phyloP scores from a whole-genome alignment of 1,284 basidiomycete species.

The Naganishia liquefaciens region DNA sequence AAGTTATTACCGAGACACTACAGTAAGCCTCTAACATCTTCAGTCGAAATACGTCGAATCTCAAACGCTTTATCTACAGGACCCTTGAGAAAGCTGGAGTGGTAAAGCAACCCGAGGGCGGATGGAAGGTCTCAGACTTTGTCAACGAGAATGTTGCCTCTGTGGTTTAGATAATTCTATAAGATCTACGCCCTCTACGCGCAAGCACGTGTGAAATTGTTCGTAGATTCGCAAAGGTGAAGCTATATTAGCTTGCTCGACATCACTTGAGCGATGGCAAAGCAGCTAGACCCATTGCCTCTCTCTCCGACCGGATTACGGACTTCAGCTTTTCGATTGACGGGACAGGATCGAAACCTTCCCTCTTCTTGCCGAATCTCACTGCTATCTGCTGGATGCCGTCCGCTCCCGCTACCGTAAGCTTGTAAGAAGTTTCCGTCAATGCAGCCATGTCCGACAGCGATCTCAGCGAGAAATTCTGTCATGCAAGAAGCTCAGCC shows the following conservation, averaged over 20 bases:
- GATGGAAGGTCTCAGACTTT: constrained; percentile 65
- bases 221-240: background rate
- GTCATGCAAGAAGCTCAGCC: background rate
- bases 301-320: constrained; percentile 17
- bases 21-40: constrained; percentile 57
- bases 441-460: constrained; percentile 17
- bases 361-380: constrained; percentile 29
- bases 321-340: constrained; percentile 29
- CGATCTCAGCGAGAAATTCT: constrained; percentile 33
- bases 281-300: constrained; percentile 14
- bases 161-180: constrained; percentile 48
- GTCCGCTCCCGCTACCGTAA: constrained; percentile 23
- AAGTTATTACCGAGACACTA: constrained; percentile 70
- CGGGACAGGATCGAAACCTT: constrained; percentile 24
- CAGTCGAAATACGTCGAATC: constrained; percentile 16
- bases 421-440: constrained; percentile 4
- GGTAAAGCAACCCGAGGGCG: constrained; percentile 62
- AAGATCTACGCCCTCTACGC: background rate
- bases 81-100: constrained; percentile 74
- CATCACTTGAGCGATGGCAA: constrained; percentile 18
- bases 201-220: no score
- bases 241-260: background rate
- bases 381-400: constrained; percentile 29
- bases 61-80: constrained; percentile 51
- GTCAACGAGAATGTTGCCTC: constrained; percentile 62